These are phyloP conservation scores for Emericellopsis terricola DNA, from an alignment of 495 filamentous ascomycete genomes.

Conservation along the genomic window DNA sequence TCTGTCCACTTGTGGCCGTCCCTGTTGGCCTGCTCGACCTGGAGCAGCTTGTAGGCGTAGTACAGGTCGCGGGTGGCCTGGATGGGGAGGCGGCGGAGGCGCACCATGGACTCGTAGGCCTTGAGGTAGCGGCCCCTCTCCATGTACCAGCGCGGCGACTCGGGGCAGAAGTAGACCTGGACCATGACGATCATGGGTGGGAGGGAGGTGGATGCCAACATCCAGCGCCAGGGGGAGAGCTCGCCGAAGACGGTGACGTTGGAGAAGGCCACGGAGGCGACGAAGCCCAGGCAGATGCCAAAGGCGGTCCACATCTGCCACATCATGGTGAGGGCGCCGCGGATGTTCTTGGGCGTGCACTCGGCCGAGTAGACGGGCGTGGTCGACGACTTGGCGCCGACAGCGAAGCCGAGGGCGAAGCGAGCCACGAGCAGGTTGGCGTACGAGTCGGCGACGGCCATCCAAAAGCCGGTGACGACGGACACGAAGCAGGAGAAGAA, in stretches of 20 bases:
- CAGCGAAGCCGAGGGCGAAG: conserved; percentile 56
- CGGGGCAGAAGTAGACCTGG: conserved; percentile 57
- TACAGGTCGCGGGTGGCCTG: conserved; percentile 72
- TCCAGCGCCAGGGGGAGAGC: conserved; percentile 64
- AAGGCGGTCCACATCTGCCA: conserved; percentile 87
- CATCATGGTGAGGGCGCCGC: conserved; percentile 46
- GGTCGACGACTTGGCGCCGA: conserved; percentile 67
- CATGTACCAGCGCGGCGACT: conserved; percentile 54
- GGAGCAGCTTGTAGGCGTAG: conserved; percentile 57
- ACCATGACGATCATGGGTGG: conserved; percentile 52
- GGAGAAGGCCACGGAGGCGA: conserved; percentile 55
- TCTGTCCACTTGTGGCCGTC: conserved; percentile 45
- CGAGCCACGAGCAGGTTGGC: conserved; percentile 56
- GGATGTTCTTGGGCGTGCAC: conserved; percentile 48
- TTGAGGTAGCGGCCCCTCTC: conserved; percentile 43
- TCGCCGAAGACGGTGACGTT: conserved; percentile 32
- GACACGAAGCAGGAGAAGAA: conserved; percentile 49
- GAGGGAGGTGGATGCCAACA: conserved; percentile 66
- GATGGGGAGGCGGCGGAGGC: conserved; percentile 48
- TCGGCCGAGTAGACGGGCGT: conserved; percentile 66
- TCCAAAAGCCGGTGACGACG: conserved; percentile 57
- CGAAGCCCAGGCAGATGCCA: conserved; percentile 64
- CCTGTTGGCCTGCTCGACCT: conserved; percentile 43
- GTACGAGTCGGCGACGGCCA: conserved; percentile 58
- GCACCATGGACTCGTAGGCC: conserved; percentile 48